A percentile compares a stretch with the other conserved stretches of the same genome.
These are phyloP conservation scores for Botryosphaeria agaves DNA, from an alignment of 2,329 filamentous ascomycete genomes.

Conservation along the genomic window DNA sequence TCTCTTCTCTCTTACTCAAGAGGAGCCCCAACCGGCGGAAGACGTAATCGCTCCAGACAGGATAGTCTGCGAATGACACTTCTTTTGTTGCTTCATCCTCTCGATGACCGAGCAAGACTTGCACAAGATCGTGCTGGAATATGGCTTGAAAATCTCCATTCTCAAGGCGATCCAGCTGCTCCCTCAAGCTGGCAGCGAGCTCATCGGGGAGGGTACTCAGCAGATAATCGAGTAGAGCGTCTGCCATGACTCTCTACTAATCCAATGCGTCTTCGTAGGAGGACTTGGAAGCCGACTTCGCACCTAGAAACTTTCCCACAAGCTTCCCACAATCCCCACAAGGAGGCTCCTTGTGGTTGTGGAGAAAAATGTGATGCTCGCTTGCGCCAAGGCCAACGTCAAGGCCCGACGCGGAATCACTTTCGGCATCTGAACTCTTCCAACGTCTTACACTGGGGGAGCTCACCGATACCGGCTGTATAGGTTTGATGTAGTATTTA, in stretches of 20 bases:
- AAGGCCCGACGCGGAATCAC: too few species aligned
- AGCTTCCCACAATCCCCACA: too few species aligned
- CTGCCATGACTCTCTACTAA: slow-evolving; percentile 24
- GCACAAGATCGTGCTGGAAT: slow-evolving; percentile 20
- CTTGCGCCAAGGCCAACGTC: too few species aligned
- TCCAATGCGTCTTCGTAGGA: too few species aligned
- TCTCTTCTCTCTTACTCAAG: slow-evolving; percentile 11
- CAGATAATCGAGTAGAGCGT: slow-evolving; percentile 23
- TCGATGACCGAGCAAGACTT: slow-evolving; percentile 21
- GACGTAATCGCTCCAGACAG: slow-evolving; percentile 27
- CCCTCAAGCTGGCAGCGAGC: slow-evolving; percentile 18
- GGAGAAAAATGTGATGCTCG: too few species aligned
- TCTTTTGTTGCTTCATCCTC: slow-evolving; percentile 15
- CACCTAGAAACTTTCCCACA: too few species aligned
- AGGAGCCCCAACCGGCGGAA: slow-evolving; percentile 23
- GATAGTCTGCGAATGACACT: slow-evolving; percentile 15
- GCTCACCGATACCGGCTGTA: too few species aligned
- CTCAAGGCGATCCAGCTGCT: slow-evolving; percentile 21
- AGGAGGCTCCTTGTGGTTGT: too few species aligned
- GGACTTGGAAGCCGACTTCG: too few species aligned
- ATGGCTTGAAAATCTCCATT: slow-evolving; percentile 23
- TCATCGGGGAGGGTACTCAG: slow-evolving; percentile 23
- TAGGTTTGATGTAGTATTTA: too few species aligned
- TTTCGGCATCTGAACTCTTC: too few species aligned
- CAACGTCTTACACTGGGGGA: too few species aligned